These are phyloP conservation scores for Mrakia gelida DNA, from an alignment of 768 basidiomycete species.

Conservation along the genomic window DNA sequence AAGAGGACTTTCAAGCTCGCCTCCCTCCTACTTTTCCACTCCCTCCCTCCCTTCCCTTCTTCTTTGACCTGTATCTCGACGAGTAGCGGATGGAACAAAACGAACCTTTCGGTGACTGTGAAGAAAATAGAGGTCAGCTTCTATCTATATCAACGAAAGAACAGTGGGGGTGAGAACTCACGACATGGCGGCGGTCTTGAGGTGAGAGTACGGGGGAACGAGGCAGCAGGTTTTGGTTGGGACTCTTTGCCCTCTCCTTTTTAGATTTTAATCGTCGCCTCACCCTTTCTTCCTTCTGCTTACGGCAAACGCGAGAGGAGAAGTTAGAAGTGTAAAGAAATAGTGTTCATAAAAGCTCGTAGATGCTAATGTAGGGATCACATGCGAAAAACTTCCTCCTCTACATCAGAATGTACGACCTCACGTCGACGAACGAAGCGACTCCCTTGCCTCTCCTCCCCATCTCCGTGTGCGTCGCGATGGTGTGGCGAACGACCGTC, in stretches of 20 bases:
- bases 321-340: not conserved
- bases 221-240: not conserved
- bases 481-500: constrained; percentile 9
- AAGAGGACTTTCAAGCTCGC: not conserved
- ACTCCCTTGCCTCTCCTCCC: not conserved
- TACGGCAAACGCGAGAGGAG: too few species aligned
- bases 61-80: not conserved
- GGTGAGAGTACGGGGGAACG: not conserved
- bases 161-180: not conserved
- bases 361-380: not conserved
- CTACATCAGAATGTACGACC: not conserved
- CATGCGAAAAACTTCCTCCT: not conserved
- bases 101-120: constrained; percentile 23
- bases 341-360: not conserved
- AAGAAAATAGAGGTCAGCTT: not conserved
- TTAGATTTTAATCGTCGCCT: not conserved
- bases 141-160: not conserved
- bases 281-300: too few species aligned
- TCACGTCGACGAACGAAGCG: constrained; percentile 21
- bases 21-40: not conserved
- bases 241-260: not conserved
- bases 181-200: not conserved
- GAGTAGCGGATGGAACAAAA: not conserved
- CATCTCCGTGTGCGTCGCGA: constrained; percentile 22
- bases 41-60: not conserved